Conservation (phyloP, 2,329 filamentous ascomycete genomes). For the Fusarium marasasianum region DNA sequence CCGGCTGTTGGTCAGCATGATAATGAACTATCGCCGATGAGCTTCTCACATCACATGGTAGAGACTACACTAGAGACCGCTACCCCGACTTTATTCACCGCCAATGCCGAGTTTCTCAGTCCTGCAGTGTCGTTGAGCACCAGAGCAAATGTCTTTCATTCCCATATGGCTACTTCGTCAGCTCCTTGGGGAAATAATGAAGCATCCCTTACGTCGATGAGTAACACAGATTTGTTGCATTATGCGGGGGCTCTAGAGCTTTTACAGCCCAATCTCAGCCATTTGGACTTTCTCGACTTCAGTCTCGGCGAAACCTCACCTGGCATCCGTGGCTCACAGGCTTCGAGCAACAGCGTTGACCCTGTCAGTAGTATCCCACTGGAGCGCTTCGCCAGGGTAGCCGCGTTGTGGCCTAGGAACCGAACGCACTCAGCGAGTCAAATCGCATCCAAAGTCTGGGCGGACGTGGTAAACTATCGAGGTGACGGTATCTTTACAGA, state of each 20-base stretch:
- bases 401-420: background rate
- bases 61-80: background rate
- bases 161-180: fast-evolving
- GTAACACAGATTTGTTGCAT: background rate
- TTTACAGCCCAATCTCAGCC: background rate
- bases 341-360: background rate
- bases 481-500: background rate
- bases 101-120: background rate
- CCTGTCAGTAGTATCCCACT: background rate
- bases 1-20: background rate
- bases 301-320: background rate
- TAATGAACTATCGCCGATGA: background rate
- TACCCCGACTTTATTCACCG: background rate
- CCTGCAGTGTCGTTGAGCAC: background rate
- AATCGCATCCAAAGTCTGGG: background rate
- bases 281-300: background rate
- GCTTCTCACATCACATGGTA: background rate
- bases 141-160: background rate
- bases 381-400: background rate
- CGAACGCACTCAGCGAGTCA: background rate
- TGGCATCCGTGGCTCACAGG: fast-evolving
- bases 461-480: background rate
- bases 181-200: background rate
- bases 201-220: background rate
- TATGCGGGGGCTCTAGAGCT: background rate